Base-by-base conservation (phyloP, 1,284 basidiomycete genomes). In the Erythrobasidium hasegawianum region DNA sequence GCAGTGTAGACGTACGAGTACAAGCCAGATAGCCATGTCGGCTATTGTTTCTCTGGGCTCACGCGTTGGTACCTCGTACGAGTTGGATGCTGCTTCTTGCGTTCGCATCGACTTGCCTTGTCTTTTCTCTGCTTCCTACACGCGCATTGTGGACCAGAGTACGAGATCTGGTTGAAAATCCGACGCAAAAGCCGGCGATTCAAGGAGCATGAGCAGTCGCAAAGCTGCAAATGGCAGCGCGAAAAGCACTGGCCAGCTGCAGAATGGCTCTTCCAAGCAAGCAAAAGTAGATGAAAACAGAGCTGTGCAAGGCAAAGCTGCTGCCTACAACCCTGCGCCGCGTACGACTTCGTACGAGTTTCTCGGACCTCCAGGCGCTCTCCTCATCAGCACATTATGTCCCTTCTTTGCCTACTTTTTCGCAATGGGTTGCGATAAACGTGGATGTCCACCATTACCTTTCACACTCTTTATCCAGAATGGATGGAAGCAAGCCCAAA, bases 381-480 rank as follows among this genome's bases (percentile, higher is more conserved):
- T 79, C 22, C 75, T 75, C 49, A 75, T 80, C 57, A 72, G 77
- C 13, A 62, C 76, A 27, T 68, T 74, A 5, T 78, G 79, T 0
- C 78, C 79, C 9, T 75, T 78, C 71, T 77, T 79, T 69, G 70
- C 75, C 60, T 80, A 80, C 72, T 77, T 72, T 62, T 47, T 73
- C 61, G 64, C 71, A 1, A 66, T 71, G 49, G 72, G 70, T 11
- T 73, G 73, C 60, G 68, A 64, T 24, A 61, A 60, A 8, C 20
- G 39, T 10, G 60, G 68, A 38, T 73, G 73, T 50, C 71, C 73
- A 20, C 69, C 71, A 0, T 68, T 68, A 67, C 72, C 72, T 4
- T 26, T 75, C 16, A 50, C 57, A 26, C 29, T 54, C n/a, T 71
- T 71, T 49, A 22, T 69, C 33, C 16, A 54, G 16, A 18, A 59